Conservation (phyloP, 805 yeast species). For the Trichomonascus vanleenenianus region DNA sequence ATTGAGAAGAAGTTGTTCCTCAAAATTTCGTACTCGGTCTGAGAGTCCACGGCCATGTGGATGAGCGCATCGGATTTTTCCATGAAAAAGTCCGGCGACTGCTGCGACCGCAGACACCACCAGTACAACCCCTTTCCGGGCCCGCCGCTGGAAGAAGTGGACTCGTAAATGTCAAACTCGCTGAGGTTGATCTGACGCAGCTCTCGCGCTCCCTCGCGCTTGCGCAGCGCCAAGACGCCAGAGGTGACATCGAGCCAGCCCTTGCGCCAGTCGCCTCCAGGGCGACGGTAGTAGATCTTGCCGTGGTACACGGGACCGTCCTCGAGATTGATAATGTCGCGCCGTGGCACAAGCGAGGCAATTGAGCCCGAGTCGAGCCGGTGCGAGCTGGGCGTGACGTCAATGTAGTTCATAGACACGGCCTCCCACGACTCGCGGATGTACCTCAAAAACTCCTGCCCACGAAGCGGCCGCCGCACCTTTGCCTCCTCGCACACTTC, state of each 20-base stretch:
- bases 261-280: conserved; percentile 13
- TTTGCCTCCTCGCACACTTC: conserved; percentile 19
- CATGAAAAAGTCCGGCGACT: conserved; percentile 13
- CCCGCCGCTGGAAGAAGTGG: conserved; percentile 8
- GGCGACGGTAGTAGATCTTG: conserved; percentile 5
- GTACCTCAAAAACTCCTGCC: conserved; percentile 16
- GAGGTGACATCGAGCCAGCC: conserved; percentile 7
- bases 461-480: conserved; percentile 22
- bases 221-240: conserved; percentile 8
- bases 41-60: conserved; percentile 19
- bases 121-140: conserved; percentile 13
- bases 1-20: conserved; percentile 25
- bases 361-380: conserved; percentile 21
- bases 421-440: conserved; percentile 2
- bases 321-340: conserved; percentile 23
- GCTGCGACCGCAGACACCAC: conserved; percentile 20
- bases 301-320: conserved; percentile 14
- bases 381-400: conserved; percentile 16
- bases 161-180: conserved; percentile 15
- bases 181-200: conserved; percentile 4
- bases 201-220: conserved; percentile 6
- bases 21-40: conserved; percentile 20
- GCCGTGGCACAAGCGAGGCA: conserved; percentile 27
- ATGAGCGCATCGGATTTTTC: conserved; percentile 16
- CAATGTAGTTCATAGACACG: conserved; percentile 11